These are phyloP conservation scores for Strobilomyces dryophilus DNA, from an alignment of 768 basidiomycete species.

Conservation along the genomic window DNA sequence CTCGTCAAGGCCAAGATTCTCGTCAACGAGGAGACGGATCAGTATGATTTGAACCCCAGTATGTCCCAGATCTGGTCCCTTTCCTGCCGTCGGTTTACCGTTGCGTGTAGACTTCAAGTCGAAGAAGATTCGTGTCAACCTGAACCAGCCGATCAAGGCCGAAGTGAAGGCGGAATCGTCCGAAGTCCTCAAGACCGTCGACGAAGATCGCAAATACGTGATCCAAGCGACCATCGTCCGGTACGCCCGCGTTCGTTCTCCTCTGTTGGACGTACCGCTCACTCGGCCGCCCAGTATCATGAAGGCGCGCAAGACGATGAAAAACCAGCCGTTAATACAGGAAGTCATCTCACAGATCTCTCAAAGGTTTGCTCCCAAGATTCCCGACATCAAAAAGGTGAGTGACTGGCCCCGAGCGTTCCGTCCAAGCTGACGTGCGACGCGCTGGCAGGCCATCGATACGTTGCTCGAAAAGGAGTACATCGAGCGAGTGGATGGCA, in stretches of 20 bases:
- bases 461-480: slow-evolving; percentile 95
- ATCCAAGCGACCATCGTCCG: slow-evolving; percentile 94
- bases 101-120: slow-evolving; percentile 69
- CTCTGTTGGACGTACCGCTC: background rate
- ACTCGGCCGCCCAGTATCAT: slow-evolving; percentile 59
- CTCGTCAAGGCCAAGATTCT: slow-evolving; percentile 87
- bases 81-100: background rate
- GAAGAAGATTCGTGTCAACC: slow-evolving; percentile 89
- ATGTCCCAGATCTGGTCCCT: slow-evolving; percentile 9
- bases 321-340: slow-evolving; percentile 85
- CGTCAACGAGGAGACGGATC: slow-evolving; percentile 82
- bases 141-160: slow-evolving; percentile 90
- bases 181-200: slow-evolving; percentile 90
- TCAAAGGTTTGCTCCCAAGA: slow-evolving; percentile 86
- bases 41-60: slow-evolving; percentile 90
- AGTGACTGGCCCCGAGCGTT: background rate
- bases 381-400: slow-evolving; percentile 96
- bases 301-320: slow-evolving; percentile 95
- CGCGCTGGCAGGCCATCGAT: slow-evolving; percentile 72
- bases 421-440: background rate
- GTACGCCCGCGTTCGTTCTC: slow-evolving; percentile 19
- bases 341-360: slow-evolving; percentile 90
- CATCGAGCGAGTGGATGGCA: slow-evolving; percentile 88
- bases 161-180: slow-evolving; percentile 89
- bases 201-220: slow-evolving; percentile 95